Evolutionary conservation across 257 asterid genomes (phyloP), one percentile per base, ranked within the genome.

Genomic region (Scutellaria barbata): DNA sequence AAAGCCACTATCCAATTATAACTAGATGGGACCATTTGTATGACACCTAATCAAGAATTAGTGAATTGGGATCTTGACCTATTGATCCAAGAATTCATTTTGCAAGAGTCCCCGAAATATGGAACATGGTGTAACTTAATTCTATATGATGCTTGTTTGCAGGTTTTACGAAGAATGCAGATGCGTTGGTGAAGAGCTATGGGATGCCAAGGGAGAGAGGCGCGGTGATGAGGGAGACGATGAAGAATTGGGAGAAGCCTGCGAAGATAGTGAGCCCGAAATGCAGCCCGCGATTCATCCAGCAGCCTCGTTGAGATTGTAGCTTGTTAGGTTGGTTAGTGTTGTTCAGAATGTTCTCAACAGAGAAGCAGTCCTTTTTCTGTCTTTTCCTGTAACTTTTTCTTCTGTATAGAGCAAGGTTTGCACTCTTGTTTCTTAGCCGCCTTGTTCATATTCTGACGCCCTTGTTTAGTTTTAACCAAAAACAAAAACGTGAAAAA

Each of bases 271-370:
- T 92, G 40, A 85, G 83, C 86, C 89, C 96, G 5, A 88, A 53
- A 50, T 83, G 84, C 95, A 82, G 87, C 81, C 94, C 95, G 10
- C 92, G 96, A 25, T 80, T 73, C 87, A 92, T 92, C 87, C 98
- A 92, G 82, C 98, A 92, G 76, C 98, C 98, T n/a, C 96, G 98
- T 73, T 90, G n/a, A 74, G 40, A n/a, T 48, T 56, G 45, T n/a
- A 9, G 48, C 48, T 66, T 25, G 71, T 58, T 68, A 74, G 74
- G 80, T 45, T 63, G 47, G 47, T 72, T 75, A 65, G 80, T 73
- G 47, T 10, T 43, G 18, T 59, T 74, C 79, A 78, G 82, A 53
- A 55, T 56, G 76, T n/a, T 60, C 76, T 58, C 33, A 66, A 66
- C 58, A 64, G n/a, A n/a, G n/a, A n/a, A n/a, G n/a, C n/a, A n/a